phyloP scores from a whole-genome alignment of 2,329 filamentous ascomycete species.

The Diaporthe sp. region DNA sequence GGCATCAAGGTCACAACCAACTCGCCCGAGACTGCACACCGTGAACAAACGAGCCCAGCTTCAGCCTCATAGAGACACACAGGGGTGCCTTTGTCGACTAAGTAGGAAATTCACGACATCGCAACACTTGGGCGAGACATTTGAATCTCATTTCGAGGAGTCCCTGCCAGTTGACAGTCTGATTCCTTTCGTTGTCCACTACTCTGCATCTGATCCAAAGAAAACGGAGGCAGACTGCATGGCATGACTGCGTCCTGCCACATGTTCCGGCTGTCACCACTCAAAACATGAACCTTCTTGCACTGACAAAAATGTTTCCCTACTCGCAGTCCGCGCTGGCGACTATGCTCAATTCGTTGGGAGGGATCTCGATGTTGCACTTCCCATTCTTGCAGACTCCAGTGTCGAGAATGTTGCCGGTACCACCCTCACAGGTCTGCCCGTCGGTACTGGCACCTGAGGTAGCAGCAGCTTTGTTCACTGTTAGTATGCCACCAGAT shows the following conservation, averaged over 20 bases:
- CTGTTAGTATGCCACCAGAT: neutral
- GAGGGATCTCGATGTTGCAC: slow-evolving; percentile 6
- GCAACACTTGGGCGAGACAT: neutral
- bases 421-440: neutral
- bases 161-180: neutral
- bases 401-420: neutral
- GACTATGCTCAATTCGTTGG: slow-evolving; percentile 13
- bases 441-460: slow-evolving; percentile 1
- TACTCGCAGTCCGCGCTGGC: slow-evolving; percentile 14
- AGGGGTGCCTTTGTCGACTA: too few relatives aligned
- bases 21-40: too few relatives aligned
- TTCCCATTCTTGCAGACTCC: neutral
- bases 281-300: neutral
- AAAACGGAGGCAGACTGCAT: too few relatives aligned
- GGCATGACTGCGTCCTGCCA: too few relatives aligned
- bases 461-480: neutral
- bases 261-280: neutral
- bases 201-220: too few relatives aligned
- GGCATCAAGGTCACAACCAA: too few relatives aligned
- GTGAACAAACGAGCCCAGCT: too few relatives aligned
- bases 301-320: too few relatives aligned
- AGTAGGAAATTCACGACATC: neutral
- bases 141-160: neutral
- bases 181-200: too few relatives aligned
- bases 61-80: too few relatives aligned